Evolutionary conservation across 495 filamentous ascomycete species (phyloP), one percentile per base, ranked within the genome.

Genomic region (Penicillium daleae): DNA sequence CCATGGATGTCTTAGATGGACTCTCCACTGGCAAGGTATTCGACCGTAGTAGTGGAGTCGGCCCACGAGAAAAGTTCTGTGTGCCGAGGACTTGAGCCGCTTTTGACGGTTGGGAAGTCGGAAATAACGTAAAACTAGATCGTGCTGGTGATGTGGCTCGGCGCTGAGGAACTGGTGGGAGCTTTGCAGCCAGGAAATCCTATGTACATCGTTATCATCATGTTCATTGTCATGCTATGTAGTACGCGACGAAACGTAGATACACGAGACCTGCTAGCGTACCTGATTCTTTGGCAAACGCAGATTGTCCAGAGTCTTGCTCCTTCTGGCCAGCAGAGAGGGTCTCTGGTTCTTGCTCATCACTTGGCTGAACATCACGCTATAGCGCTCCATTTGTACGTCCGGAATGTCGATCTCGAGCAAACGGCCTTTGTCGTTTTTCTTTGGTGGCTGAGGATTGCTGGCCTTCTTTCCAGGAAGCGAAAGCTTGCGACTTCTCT

Each of bases 321-420:
- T 89, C 42, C 90, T 82, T 67, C 89, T 82, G 67, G 85, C 82
- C 53, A 92, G 77, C 29, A 91, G 77, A 15, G 74, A 71, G 57
- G 80, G 73, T 51, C 55, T 69, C 68, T 79, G 67, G 40, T 67
- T 69, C 46, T 79, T 79, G 56, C 82, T 71, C 53, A 97, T 80
- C 9, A 97, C 82, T 46, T 84, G 87, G 50, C 89, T 85, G 74
- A 98, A 98, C 94, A 98, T 97, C 54, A 98, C 85, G 61, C 92
- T 96, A 64, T 97, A 98, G 24, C 94, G 82, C 70, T 97, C 94
- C 81, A 98, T 81, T 55, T 92, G 80, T 42, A 91, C 82, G 35
- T 83, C 80, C 0, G 94, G 94, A 39, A 98, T 96, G 35, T 95
- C 86, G 7, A 97, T 85, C 58, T 92, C 82, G 35, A 98, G 76